phyloP scores from a whole-genome alignment of 2,329 filamentous ascomycete genomes.

The Macrophomina phaseolina region DNA sequence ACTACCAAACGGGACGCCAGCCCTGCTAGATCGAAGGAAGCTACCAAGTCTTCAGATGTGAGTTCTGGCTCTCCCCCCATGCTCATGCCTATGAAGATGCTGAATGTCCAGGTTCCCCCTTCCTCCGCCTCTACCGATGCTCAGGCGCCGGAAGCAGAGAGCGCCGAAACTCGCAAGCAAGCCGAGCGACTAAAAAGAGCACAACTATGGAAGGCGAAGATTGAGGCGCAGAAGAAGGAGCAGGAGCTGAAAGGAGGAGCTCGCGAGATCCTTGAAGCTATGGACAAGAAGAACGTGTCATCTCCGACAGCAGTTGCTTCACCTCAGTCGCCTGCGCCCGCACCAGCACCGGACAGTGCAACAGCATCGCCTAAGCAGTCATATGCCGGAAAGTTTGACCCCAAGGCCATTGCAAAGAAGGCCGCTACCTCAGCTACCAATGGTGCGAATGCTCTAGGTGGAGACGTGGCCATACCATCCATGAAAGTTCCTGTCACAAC shows the following conservation, averaged over 20 bases:
- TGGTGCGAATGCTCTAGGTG: slow-evolving; percentile 61
- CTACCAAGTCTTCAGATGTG: slow-evolving; percentile 21
- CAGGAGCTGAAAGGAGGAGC: slow-evolving; percentile 57
- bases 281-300: slow-evolving; percentile 68
- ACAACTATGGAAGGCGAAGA: slow-evolving; percentile 59
- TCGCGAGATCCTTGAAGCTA: slow-evolving; percentile 69
- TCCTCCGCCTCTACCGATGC: slow-evolving; percentile 7
- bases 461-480: slow-evolving; percentile 52
- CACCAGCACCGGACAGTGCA: slow-evolving; percentile 32
- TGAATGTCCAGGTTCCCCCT: slow-evolving; percentile 5
- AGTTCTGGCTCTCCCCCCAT: background rate
- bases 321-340: slow-evolving; percentile 38
- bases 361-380: slow-evolving; percentile 48
- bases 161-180: slow-evolving; percentile 58
- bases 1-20: slow-evolving; percentile 34
- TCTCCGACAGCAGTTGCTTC: slow-evolving; percentile 14
- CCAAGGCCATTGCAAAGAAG: slow-evolving; percentile 85
- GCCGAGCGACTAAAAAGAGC: slow-evolving; percentile 66
- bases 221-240: slow-evolving; percentile 81
- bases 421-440: slow-evolving; percentile 63
- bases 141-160: background rate
- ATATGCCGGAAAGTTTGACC: slow-evolving; percentile 82
- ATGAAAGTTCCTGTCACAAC: background rate
- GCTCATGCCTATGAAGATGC: background rate
- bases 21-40: slow-evolving; percentile 31